phyloP scores from a whole-genome alignment of 495 filamentous ascomycete species.

The Thermothielavioides terrestris region DNA sequence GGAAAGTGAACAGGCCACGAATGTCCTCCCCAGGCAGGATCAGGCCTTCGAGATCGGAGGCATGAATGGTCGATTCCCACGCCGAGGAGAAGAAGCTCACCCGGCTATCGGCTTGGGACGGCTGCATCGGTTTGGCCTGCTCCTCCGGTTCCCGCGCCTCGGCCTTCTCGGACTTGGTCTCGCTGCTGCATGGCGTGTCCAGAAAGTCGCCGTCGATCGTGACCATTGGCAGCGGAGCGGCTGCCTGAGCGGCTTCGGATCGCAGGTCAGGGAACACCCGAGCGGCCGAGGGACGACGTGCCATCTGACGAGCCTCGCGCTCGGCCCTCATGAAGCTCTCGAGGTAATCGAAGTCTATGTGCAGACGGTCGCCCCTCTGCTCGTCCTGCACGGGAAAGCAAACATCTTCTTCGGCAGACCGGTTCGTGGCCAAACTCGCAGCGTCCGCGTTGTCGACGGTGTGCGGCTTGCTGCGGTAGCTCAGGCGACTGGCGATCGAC shows the following conservation, averaged over 20 bases:
- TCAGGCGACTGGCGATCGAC: slow-evolving; percentile 57
- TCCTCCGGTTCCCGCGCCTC: slow-evolving; percentile 14
- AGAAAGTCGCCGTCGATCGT: slow-evolving; percentile 44
- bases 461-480: slow-evolving; percentile 37
- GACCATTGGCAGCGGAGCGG: slow-evolving; percentile 19
- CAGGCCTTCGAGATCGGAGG: slow-evolving; percentile 76
- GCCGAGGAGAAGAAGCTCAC: slow-evolving; percentile 97
- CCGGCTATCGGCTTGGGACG: slow-evolving; percentile 49
- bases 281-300: slow-evolving; percentile 26
- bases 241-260: slow-evolving; percentile 14
- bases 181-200: slow-evolving; percentile 34
- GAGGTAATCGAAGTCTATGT: slow-evolving; percentile 80
- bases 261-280: slow-evolving; percentile 58
- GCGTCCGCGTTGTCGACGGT: slow-evolving; percentile 36
- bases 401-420: slow-evolving; percentile 68
- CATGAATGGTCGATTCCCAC: slow-evolving; percentile 82
- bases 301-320: slow-evolving; percentile 42
- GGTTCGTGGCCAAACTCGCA: slow-evolving; percentile 43
- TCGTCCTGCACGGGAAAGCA: slow-evolving; percentile 62
- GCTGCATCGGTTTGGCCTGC: slow-evolving; percentile 15
- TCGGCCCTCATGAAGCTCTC: slow-evolving; percentile 64
- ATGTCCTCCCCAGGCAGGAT: slow-evolving; percentile 82
- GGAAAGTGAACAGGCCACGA: slow-evolving; percentile 76
- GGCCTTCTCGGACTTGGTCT: slow-evolving; percentile 30
- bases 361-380: slow-evolving; percentile 35